A percentile compares a stretch with the other conserved stretches of the same genome.
These are phyloP conservation scores for Noccaea bulbosa DNA, from an alignment of 345 rosid genomes.

Conservation along the genomic window DNA sequence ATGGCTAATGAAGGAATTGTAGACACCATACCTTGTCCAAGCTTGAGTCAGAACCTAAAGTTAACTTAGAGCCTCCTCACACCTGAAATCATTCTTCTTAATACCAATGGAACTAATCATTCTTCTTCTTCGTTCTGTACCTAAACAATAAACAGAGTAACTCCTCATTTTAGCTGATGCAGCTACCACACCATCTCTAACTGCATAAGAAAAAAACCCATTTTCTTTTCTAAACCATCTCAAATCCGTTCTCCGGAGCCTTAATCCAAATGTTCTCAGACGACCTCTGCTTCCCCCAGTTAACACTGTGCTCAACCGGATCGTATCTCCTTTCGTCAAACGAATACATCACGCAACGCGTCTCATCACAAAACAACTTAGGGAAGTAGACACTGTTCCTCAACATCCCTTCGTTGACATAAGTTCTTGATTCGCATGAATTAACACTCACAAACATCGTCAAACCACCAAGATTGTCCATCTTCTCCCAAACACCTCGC, in stretches of 20 bases:
- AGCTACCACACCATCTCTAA: no score
- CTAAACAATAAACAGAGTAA: no score
- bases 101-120: no score
- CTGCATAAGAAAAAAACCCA: no score
- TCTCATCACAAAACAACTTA: constrained; percentile 11
- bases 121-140: no score
- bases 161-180: no score
- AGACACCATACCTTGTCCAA: no score
- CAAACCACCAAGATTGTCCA: constrained; percentile 28
- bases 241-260: constrained; percentile 20
- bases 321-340: constrained; percentile 23
- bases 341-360: constrained; percentile 21
- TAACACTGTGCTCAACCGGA: constrained; percentile 7
- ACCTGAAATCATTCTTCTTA: no score
- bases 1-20: no score
- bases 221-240: not conserved
- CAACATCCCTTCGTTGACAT: constrained; percentile 17
- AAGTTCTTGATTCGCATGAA: constrained; percentile 37
- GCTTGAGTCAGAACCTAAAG: no score
- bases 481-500: constrained; percentile 28
- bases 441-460: constrained; percentile 22
- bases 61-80: no score
- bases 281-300: constrained; percentile 20
- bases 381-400: constrained; percentile 40
- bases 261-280: constrained; percentile 34